A percentile compares a stretch with the other conserved stretches of the same genome.
phyloP scores from a whole-genome alignment of 768 basidiomycete species.

The Suillus lakei region DNA sequence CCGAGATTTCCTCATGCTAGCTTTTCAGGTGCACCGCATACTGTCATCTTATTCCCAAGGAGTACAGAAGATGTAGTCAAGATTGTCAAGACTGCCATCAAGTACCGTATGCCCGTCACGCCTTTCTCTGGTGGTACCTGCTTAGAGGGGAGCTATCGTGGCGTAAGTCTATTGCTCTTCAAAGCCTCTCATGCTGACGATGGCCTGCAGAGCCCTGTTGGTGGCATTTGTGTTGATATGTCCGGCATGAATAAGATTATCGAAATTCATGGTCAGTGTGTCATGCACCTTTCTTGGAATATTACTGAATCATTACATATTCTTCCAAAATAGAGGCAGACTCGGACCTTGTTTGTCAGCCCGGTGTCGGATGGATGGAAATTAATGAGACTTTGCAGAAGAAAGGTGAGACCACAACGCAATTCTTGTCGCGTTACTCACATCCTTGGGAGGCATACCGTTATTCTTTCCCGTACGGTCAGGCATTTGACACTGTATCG shows the following conservation, averaged over 20 bases:
- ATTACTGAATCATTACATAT: neutral
- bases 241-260: conserved; percentile 80
- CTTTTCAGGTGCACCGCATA: conserved; percentile 48
- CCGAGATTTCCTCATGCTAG: neutral
- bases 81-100: conserved; percentile 75
- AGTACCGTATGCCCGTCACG: conserved; percentile 76
- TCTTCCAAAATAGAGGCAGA: conserved; percentile 55
- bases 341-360: conserved; percentile 75
- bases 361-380: conserved; percentile 73
- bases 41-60: conserved; percentile 65
- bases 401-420: conserved; percentile 45
- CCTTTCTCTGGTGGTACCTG: conserved; percentile 84
- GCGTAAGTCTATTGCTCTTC: conserved; percentile 45
- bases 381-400: conserved; percentile 70
- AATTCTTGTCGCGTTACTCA: neutral
- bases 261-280: conserved; percentile 63
- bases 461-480: conserved; percentile 78
- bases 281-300: neutral
- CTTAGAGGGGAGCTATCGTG: conserved; percentile 77
- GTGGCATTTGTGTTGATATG: conserved; percentile 83
- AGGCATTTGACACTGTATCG: neutral
- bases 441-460: conserved; percentile 57
- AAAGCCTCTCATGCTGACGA: neutral
- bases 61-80: conserved; percentile 83
- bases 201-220: conserved; percentile 30